Conservation (phyloP, 2,329 filamentous ascomycete genomes). For the Zymoseptoria brevis region DNA sequence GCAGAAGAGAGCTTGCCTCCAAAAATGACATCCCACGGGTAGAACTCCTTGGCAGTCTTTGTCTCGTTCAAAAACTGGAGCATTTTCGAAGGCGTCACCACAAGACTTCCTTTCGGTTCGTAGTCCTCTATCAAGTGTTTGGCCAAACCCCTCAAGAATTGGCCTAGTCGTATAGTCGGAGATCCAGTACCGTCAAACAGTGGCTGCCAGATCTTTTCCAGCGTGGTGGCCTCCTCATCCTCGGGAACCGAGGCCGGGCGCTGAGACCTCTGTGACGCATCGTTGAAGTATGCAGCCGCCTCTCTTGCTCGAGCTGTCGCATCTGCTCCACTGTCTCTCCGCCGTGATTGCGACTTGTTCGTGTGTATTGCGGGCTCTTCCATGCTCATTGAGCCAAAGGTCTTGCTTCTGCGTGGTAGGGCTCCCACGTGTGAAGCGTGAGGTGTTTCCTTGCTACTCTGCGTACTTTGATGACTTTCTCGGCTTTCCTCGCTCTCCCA, state of each 20-base stretch:
- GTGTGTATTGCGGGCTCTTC: constrained; percentile 2
- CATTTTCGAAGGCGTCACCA: constrained; percentile 70
- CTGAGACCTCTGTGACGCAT: not conserved
- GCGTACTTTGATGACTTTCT: constrained; percentile 14
- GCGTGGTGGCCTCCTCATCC: constrained; percentile 45
- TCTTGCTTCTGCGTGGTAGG: constrained; percentile 12
- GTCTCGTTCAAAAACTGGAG: constrained; percentile 63
- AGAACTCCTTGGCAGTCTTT: constrained; percentile 54
- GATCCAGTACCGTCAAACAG: constrained; percentile 62
- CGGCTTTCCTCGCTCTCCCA: constrained; percentile 14
- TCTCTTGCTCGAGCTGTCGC: constrained; percentile 6
- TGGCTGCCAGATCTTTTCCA: constrained; percentile 68
- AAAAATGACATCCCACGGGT: constrained; percentile 52
- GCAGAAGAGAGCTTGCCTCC: constrained; percentile 35
- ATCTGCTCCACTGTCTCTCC: constrained; percentile 12
- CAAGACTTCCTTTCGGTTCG: constrained; percentile 57
- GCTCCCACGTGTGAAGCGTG: constrained; percentile 12
- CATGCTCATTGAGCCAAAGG: constrained; percentile 5
- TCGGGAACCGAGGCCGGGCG: constrained; percentile 6
- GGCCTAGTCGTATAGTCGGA: constrained; percentile 59
- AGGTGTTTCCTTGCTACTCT: constrained; percentile 15
- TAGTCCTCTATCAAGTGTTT: constrained; percentile 65
- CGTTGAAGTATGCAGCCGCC: constrained; percentile 3
- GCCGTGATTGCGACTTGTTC: not conserved
- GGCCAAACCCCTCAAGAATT: constrained; percentile 67